A percentile compares a stretch with the other conserved stretches of the same genome.
Conservation (phyloP, 2,329 filamentous ascomycete species). For the Diaporthe caulivora region DNA sequence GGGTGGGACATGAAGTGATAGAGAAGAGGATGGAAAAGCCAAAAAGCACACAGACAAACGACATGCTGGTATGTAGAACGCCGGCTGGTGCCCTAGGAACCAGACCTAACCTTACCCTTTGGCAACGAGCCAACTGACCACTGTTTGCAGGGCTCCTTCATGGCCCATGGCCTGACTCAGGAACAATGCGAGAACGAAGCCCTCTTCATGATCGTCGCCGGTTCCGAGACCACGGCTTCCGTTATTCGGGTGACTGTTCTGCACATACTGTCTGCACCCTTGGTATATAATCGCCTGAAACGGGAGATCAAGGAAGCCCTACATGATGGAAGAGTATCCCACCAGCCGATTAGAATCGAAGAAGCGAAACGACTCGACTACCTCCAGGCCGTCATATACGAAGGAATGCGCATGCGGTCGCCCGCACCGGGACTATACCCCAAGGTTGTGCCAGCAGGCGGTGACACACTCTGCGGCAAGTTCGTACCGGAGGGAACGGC, state of each 20-base stretch:
- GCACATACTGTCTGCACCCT: conserved; percentile 37
- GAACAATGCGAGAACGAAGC: conserved; percentile 56
- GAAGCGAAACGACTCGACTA: conserved; percentile 42
- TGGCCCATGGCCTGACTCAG: conserved; percentile 55
- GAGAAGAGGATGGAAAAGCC: conserved; percentile 56
- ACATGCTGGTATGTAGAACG: conserved; percentile 65
- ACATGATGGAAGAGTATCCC: conserved; percentile 33
- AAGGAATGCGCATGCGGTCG: conserved; percentile 42
- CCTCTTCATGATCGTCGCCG: conserved; percentile 52
- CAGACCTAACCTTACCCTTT: fast-evolving
- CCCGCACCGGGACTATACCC: conserved; percentile 40
- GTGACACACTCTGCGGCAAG: conserved; percentile 47
- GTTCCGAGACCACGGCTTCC: conserved; percentile 64
- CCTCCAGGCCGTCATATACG: conserved; percentile 44
- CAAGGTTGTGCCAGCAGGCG: conserved; percentile 46
- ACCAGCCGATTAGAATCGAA: conserved; percentile 35
- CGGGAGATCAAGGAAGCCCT: conserved; percentile 39
- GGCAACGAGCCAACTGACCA: neutral
- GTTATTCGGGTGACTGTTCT: conserved; percentile 56
- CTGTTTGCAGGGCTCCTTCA: conserved; percentile 54
- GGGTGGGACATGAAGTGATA: conserved; percentile 52
- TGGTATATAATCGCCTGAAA: conserved; percentile 36
- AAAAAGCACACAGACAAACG: conserved; percentile 53
- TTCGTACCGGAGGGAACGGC: conserved; percentile 47
- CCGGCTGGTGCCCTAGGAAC: conserved; percentile 42